Conservation (phyloP, 2,329 filamentous ascomycete species). For the Tolypocladium capitatum region DNA sequence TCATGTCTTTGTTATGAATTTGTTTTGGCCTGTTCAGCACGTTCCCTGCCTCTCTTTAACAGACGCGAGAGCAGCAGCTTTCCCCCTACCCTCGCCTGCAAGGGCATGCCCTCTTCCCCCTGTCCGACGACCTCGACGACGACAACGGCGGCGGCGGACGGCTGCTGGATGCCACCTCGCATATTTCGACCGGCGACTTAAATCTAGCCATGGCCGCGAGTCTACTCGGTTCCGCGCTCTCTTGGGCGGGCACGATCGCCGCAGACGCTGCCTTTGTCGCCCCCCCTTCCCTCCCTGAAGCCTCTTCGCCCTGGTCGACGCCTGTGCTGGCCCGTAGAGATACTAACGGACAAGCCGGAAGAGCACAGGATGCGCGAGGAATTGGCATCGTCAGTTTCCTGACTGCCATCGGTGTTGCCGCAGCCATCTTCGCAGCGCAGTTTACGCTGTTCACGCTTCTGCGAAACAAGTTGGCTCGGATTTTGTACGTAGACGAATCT, state of each 20-base stretch:
- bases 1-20: neutral
- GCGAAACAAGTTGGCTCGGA: conserved; percentile 65
- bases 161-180: neutral
- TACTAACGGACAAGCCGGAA: neutral
- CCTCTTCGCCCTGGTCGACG: neutral
- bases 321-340: neutral
- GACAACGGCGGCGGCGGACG: neutral
- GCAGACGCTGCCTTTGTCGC: neutral
- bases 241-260: neutral
- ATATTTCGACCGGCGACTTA: neutral
- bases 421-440: conserved; percentile 50
- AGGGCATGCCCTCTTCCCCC: neutral
- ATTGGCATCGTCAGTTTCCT: conserved; percentile 36
- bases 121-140: neutral
- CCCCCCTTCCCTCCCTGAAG: neutral
- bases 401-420: conserved; percentile 48
- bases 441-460: conserved; percentile 62
- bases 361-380: conserved; percentile 30
- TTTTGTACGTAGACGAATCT: conserved; percentile 51
- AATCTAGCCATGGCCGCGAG: neutral
- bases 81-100: neutral
- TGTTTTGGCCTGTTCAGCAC: neutral
- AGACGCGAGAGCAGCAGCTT: neutral
- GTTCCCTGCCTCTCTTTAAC: neutral
- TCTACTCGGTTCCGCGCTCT: neutral